Evolutionary conservation across 1,139 yeast species (phyloP), one percentile per base, ranked within the genome.

Genomic region (Kodamaea fungicola): DNA sequence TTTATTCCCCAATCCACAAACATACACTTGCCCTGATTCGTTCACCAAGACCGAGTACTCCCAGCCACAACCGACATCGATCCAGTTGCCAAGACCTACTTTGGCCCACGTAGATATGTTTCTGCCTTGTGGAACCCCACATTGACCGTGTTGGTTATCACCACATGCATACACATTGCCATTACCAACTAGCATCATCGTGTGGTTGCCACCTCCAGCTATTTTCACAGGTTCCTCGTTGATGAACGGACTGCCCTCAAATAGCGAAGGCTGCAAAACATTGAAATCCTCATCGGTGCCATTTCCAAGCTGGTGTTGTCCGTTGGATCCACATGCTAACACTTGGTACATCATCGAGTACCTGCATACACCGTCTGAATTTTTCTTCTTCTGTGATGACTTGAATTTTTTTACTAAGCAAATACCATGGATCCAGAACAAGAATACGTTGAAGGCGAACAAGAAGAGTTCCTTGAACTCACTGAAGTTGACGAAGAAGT

Each of bases 201-300:
- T 82, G 55, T 92, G 97, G 52, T 89, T 90, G 0, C 97, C 97
- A 3, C 97, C 97, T 53, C 89, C 79, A 1, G 69, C 72, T 26
- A 80, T 67, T 55, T 62, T 69, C 30, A 49, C 42, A 0, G 80
- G 72, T 28, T 42, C 48, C 4, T 23, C 7, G 12, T 10, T 16
- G 13, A 27, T 9, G 8, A 10, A n/a, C 1, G 49, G 52, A 13
- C 27, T 35, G 37, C 40, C 53, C 45, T 31, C 41, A 34, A 65
- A 60, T n/a, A 39, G 34, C 9, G 60, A 59, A 2, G 51, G 45
- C 24, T 43, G 49, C 4, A 78, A 62, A 1, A 21, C 38, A 34
- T 55, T 49, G 22, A 68, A 54, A 55, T 90, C 97, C 1, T 72
- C 74, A 31, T 64, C 64, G 37, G 76, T 72, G 1, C 72, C 75